Percentiles rank a stretch among this genome's conserved stretches.
Conservation (phyloP, 345 rosid species). For the Aethionema arabicum region DNA sequence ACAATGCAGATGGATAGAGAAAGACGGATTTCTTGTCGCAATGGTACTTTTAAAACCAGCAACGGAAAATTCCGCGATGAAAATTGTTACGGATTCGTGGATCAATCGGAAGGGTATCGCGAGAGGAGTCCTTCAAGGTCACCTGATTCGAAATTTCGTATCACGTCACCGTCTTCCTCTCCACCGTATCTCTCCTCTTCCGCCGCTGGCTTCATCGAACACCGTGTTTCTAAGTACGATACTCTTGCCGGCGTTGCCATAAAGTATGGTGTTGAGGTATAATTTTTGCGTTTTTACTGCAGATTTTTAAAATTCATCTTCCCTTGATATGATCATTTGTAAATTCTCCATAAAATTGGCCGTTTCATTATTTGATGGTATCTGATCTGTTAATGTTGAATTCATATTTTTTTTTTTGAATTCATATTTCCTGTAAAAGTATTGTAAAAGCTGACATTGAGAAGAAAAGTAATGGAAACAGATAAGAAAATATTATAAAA, state of each 20-base stretch:
- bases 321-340: not conserved
- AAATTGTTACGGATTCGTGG: slow-evolving; percentile 21
- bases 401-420: not conserved
- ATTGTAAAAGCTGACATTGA: not conserved
- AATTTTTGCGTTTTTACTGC: not conserved
- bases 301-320: not conserved
- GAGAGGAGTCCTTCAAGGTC: slow-evolving; percentile 33
- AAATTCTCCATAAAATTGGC: not conserved
- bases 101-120: slow-evolving; percentile 27
- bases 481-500: not conserved
- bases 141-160: slow-evolving; percentile 18
- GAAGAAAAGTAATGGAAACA: slow-evolving; percentile 5
- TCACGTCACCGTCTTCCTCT: slow-evolving; percentile 34
- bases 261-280: slow-evolving; percentile 91
- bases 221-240: slow-evolving; percentile 68
- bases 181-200: slow-evolving; percentile 27
- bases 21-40: slow-evolving; percentile 31
- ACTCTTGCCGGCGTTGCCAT: slow-evolving; percentile 96
- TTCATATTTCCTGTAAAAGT: not conserved
- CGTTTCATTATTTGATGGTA: not conserved
- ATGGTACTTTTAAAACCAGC: slow-evolving; percentile 29
- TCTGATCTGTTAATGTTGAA: not conserved
- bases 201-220: slow-evolving; percentile 52
- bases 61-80: slow-evolving; percentile 34
- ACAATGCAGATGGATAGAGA: slow-evolving; percentile 46